Percentiles rank a stretch among this genome's conserved stretches.
phyloP scores from a whole-genome alignment of 352 stramenopile genomes.

The Pythium guiyangense region DNA sequence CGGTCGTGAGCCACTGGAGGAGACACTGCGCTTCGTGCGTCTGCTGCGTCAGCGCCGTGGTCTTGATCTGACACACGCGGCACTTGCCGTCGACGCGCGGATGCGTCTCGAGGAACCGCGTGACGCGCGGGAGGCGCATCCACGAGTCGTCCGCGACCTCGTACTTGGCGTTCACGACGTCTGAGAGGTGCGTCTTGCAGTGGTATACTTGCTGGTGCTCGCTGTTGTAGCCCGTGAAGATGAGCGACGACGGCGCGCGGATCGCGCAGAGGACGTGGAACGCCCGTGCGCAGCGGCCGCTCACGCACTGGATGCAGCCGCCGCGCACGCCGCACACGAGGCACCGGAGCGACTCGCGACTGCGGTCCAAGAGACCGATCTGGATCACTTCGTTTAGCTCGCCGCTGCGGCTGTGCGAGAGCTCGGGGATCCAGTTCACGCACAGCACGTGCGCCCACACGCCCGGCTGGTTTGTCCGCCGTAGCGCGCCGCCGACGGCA shows the following conservation, averaged over 20 bases:
- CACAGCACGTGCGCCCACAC: constrained; percentile 85
- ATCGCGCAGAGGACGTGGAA: constrained; percentile 86
- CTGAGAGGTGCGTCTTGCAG: constrained; percentile 68
- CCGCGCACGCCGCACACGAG: constrained; percentile 76
- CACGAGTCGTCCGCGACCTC: constrained; percentile 72
- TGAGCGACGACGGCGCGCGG: constrained; percentile 49
- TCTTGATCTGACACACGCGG: constrained; percentile 51
- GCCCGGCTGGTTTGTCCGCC: constrained; percentile 45
- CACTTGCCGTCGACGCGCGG: constrained; percentile 37
- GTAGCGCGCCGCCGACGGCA: constrained; percentile 63
- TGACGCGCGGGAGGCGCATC: constrained; percentile 23
- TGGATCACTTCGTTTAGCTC: constrained; percentile 59
- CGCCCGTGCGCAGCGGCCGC: constrained; percentile 68
- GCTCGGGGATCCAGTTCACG: constrained; percentile 85
- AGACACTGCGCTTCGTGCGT: constrained; percentile 63
- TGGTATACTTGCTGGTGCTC: constrained; percentile 81
- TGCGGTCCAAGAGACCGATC: constrained; percentile 59
- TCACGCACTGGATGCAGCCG: constrained; percentile 87
- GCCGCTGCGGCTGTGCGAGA: constrained; percentile 61
- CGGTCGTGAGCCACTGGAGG: constrained; percentile 45
- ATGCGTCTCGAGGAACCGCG: constrained; percentile 21
- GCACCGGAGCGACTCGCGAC: constrained; percentile 69
- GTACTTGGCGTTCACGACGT: constrained; percentile 51
- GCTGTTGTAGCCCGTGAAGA: constrained; percentile 83
- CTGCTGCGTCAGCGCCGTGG: constrained; percentile 27